Base-by-base conservation (phyloP, 441 rosid species). In the Kokia cookei region DNA sequence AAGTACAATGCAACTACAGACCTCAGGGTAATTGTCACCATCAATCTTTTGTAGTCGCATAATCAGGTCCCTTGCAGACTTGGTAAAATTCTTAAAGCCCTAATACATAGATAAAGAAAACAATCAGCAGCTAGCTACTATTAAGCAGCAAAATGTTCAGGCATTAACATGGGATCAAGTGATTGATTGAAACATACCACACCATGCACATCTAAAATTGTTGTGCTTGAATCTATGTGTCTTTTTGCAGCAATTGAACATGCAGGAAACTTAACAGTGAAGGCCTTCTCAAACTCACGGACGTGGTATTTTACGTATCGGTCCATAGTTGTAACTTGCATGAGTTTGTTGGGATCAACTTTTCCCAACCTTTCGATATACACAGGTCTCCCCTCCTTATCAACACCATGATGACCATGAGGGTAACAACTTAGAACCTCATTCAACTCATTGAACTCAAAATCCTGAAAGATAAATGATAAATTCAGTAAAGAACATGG, bases 1-100 rank as follows among this genome's bases (percentile, higher is more conserved):
- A 81, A 71, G 61, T 75, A 29, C 32, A 63, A 3, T 71, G 68
- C 58, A 65, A 78, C 15, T 15, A 42, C 19, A 73, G 72, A 93
- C 99, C 97, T 96, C 99, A 35, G 98, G 99, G 81, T 89, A 95
- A 81, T 95, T 95, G 85, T 95, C 96, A 75, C 98, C 93, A 66
- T 95, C 99, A 73, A 95, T 86, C 81, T 93, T 93, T 80, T 96
- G 99, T 51, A 96, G 84, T 74, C 96, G 90, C 83, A 84, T 86
- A 71, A 96, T 85, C 79, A 96, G 99, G n/a, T 96, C 99, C 65
- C 99, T 83, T 43, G 99, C 99, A 82, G 89, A 86, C 84, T 93
- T 93, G 65, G 87, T 93, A 59, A 96, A 89, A 86, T 89, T 93
- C 86, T 93, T 96, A 55, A 92, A 84, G 69, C 98, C 98, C 99